Evolutionary conservation across 495 filamentous ascomycete species (phyloP).

Genomic region (Neurospora sp.): DNA sequence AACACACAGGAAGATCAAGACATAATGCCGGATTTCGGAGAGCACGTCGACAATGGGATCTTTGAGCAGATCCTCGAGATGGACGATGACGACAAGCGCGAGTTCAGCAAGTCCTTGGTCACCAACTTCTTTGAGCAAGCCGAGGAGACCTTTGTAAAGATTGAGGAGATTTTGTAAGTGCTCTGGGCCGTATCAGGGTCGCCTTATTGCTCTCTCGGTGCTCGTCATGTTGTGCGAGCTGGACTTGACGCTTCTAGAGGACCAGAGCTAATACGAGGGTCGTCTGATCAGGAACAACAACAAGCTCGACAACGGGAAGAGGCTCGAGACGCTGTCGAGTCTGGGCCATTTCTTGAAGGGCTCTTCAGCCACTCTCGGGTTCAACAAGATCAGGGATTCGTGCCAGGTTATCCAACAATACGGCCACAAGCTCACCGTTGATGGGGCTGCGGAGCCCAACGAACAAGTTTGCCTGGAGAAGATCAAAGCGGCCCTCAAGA

Average conservation of each 20-base stretch:
- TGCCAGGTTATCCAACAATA: conserved; percentile 97
- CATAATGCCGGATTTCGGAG: conserved; percentile 41
- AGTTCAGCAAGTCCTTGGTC: conserved; percentile 76
- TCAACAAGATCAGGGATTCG: conserved; percentile 82
- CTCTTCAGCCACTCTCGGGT: conserved; percentile 90
- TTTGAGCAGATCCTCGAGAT: conserved; percentile 96
- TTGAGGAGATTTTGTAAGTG: conserved; percentile 74
- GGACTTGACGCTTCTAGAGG: background rate
- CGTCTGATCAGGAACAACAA: conserved; percentile 38
- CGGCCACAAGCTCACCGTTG: conserved; percentile 68
- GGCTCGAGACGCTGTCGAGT: conserved; percentile 64
- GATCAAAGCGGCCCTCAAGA: conserved; percentile 57
- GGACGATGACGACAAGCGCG: conserved; percentile 78
- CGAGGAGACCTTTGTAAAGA: conserved; percentile 71
- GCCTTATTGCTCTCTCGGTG: background rate
- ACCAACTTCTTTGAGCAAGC: conserved; percentile 91
- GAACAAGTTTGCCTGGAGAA: conserved; percentile 53
- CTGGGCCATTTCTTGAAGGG: conserved; percentile 96
- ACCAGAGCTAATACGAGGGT: conserved; percentile 8
- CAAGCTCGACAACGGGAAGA: conserved; percentile 15
- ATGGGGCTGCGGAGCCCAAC: conserved; percentile 56
- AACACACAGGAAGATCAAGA: conserved; percentile 14
- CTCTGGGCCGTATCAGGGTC: background rate
- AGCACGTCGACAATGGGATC: conserved; percentile 65
- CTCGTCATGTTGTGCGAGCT: background rate